These are phyloP conservation scores for Scheffersomyces illinoinensis DNA, from an alignment of 1,139 yeast genomes.

Conservation along the genomic window DNA sequence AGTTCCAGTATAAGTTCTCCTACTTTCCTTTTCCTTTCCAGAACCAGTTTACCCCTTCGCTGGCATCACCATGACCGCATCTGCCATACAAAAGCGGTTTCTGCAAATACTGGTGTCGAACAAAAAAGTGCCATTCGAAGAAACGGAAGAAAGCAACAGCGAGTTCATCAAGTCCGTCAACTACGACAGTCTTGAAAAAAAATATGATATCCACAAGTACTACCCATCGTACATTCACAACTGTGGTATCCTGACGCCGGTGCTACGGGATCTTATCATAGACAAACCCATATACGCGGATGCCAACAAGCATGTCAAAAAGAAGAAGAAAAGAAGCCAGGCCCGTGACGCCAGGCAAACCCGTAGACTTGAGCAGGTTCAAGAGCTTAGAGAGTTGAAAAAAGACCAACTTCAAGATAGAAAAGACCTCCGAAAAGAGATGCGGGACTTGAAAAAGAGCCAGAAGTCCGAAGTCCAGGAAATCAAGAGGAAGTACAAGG, in stretches of 20 bases:
- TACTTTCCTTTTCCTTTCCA: not conserved
- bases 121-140: not conserved
- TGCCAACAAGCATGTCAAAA: slow-evolving; percentile 39
- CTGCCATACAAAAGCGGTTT: not conserved
- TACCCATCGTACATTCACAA: slow-evolving; percentile 45
- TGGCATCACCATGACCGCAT: not conserved
- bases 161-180: slow-evolving; percentile 27
- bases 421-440: slow-evolving; percentile 6
- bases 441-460: slow-evolving; percentile 4
- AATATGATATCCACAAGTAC: slow-evolving; percentile 39
- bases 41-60: not conserved
- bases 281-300: slow-evolving; percentile 44
- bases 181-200: slow-evolving; percentile 38
- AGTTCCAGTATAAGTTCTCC: not conserved
- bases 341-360: slow-evolving; percentile 6
- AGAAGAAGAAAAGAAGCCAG: slow-evolving; percentile 11
- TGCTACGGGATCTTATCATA: slow-evolving; percentile 31
- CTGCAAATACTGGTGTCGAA: not conserved
- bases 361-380: not conserved
- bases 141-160: not conserved
- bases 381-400: slow-evolving; percentile 4
- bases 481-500: slow-evolving; percentile 9
- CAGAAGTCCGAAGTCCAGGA: slow-evolving; percentile 11
- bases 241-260: slow-evolving; percentile 39
- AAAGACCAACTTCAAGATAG: slow-evolving; percentile 1